Evolutionary conservation across 805 yeast species (phyloP), one percentile per base, ranked within the genome.

Genomic region (Soucietia sequanensis): DNA sequence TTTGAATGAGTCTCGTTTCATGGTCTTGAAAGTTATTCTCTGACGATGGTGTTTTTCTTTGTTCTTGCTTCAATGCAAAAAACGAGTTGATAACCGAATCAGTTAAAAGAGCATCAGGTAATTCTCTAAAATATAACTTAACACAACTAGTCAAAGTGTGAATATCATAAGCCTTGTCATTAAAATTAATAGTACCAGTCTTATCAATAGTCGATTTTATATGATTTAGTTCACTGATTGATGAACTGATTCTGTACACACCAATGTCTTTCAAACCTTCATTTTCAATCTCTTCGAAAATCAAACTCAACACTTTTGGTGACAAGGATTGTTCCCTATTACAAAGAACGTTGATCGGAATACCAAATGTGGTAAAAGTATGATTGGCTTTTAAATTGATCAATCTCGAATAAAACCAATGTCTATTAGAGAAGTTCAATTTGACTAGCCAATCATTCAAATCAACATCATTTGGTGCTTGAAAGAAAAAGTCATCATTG

Each of bases 211-310:
- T 62, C 1, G 60, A 51, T 43, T 65, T 72, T 37, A 74, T 58
- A 28, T 61, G 60, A 31, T 52, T 62, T 42, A 77, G 60, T 23
- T 72, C 75, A 39, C 70, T 62, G 18, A 75, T 43, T 0, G 80
- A 73, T 0, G 80, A 72, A 51, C 79, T 72, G 42, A 75, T 76
- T 56, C 98, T 78, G 57, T 91, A 91, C 10, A 91, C 68, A 12
- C 98, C 98, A 35, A 87, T 85, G 54, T 90, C 97, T 46, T 87
- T 89, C 19, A 91, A 56, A 0, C 98, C 96, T 35, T 90, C 76
- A n/a, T 69, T 61, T 57, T 91, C 98, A 44, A 91, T 84, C 46
- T 83, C 93, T 30, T 71, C 71, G 46, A 89, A 69, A 28, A 91
- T 61, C 37, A 72, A 71, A 23, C 72, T 78, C 37, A 90, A 78